Evolutionary conservation across 2,329 filamentous ascomycete genomes (phyloP).

Genomic region (Trichophyton benhamiae): DNA sequence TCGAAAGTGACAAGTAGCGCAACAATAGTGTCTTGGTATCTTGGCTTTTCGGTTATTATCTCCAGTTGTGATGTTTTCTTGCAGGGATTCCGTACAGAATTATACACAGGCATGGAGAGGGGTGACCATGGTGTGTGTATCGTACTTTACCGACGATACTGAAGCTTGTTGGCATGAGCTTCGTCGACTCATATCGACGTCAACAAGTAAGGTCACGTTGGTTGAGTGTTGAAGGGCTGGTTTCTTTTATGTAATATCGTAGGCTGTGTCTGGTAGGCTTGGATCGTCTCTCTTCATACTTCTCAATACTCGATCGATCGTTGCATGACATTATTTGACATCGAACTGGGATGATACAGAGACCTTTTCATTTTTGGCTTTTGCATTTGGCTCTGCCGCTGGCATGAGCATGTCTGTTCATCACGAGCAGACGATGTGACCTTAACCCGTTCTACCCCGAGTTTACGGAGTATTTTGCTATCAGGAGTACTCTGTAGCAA

Average conservation of each 20-base stretch:
- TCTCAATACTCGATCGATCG: background rate
- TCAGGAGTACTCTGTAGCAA: no score
- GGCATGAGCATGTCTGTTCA: background rate
- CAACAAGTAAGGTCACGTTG: background rate
- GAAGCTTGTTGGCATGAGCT: background rate
- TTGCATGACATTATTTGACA: background rate
- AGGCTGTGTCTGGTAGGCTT: background rate
- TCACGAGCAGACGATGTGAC: background rate
- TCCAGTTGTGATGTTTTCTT: conserved; percentile 1
- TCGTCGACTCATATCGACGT: background rate
- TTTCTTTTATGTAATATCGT: conserved; percentile 2
- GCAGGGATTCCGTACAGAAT: background rate
- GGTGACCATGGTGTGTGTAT: background rate
- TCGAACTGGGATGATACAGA: background rate
- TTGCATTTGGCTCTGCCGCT: background rate
- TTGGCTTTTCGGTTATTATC: conserved; percentile 3
- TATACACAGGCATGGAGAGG: background rate
- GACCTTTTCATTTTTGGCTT: background rate
- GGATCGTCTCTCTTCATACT: background rate
- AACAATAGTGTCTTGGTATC: background rate
- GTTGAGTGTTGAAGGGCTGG: background rate
- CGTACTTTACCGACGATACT: background rate
- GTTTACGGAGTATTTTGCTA: no score
- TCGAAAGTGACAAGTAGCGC: background rate
- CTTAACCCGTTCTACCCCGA: background rate